phyloP scores from a whole-genome alignment of 768 basidiomycete genomes.

The Podaxis sp. region DNA sequence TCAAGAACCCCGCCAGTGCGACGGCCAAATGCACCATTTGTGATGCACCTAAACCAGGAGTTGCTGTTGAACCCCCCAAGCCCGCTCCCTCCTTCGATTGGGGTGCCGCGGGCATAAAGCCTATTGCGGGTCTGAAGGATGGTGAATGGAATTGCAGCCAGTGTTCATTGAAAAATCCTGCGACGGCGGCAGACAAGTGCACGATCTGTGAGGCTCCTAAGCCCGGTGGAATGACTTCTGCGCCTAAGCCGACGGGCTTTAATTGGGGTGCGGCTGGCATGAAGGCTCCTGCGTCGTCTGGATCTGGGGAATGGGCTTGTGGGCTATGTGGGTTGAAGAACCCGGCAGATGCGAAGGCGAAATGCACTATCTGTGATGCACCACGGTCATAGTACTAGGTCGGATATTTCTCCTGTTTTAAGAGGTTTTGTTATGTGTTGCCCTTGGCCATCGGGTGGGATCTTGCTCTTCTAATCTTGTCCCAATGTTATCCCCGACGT shows the following conservation, averaged over 20 bases:
- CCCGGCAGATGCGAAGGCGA: conserved; percentile 32
- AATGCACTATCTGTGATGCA: conserved; percentile 46
- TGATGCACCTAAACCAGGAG: conserved; percentile 35
- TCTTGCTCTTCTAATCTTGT: not conserved
- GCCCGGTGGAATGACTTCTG: conserved; percentile 11
- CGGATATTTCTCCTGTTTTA: not conserved
- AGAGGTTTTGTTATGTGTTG: not conserved
- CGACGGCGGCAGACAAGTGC: conserved; percentile 45
- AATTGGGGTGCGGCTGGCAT: conserved; percentile 48
- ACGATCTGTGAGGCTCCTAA: conserved; percentile 44
- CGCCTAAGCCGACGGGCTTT: conserved; percentile 29
- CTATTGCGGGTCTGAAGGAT: not conserved
- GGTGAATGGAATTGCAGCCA: conserved; percentile 49
- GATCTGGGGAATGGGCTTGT: conserved; percentile 41
- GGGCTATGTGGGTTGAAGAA: conserved; percentile 39
- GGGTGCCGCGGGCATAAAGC: conserved; percentile 13
- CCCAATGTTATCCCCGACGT: not conserved
- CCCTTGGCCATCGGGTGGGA: not conserved
- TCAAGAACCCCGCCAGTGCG: conserved; percentile 45
- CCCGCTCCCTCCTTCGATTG: conserved; percentile 4
- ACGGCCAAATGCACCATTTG: conserved; percentile 51
- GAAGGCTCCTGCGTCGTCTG: conserved; percentile 29
- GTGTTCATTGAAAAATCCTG: conserved; percentile 51
- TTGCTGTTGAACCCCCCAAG: not conserved
- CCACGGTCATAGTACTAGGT: conserved; percentile 1